phyloP scores from a whole-genome alignment of 306 rosid genomes.

The barrel medic (Medicago truncatula) region MtrunA17r5.0-ANR NC_053044.1:45620001-45620500 shows the following conservation, averaged over 20 bases:
- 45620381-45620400: background rate
- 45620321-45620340: background rate
- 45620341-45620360: background rate
- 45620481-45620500: background rate
- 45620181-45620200: background rate
- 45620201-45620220: background rate
- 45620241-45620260: background rate
- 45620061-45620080: background rate
- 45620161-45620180: background rate
- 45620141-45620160: background rate
- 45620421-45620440: background rate
- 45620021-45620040: background rate
- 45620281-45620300: background rate
- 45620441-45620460: too few relatives aligned
- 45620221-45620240: slow-evolving; percentile 1
- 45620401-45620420: background rate
- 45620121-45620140: background rate
- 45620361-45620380: background rate
- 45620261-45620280: background rate
- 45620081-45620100: background rate
- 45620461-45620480: background rate
- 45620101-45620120: background rate
- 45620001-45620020: background rate
- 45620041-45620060: background rate
- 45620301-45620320: background rate